These are phyloP conservation scores for Ophiostoma ulmi DNA, from an alignment of 2,329 filamentous ascomycete genomes.

Conservation along the genomic window DNA sequence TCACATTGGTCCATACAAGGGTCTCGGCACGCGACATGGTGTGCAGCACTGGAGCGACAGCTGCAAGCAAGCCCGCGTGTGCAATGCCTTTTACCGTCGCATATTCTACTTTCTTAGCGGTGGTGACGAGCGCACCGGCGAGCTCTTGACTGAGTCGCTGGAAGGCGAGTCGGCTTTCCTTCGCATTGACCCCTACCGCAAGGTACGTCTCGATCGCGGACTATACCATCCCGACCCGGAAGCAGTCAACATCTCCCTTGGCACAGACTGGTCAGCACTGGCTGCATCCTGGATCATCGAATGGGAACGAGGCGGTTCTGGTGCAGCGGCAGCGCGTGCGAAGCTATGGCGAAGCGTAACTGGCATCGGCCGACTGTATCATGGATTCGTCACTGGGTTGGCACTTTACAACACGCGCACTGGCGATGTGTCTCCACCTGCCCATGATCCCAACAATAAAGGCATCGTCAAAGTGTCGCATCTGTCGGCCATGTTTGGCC, in stretches of 20 bases:
- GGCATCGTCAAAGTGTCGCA: conserved; percentile 1
- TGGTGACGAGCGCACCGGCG: conserved; percentile 2
- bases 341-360: background rate
- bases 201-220: background rate
- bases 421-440: background rate
- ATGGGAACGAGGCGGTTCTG: background rate
- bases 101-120: conserved; percentile 4
- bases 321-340: background rate
- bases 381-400: background rate
- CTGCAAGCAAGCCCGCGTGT: conserved; percentile 8
- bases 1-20: conserved; percentile 2
- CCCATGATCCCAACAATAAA: background rate
- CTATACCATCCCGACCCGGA: background rate
- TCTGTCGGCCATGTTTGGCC: conserved; percentile 8
- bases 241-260: conserved; percentile 5
- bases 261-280: conserved; percentile 5
- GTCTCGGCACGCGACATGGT: conserved; percentile 2
- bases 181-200: background rate
- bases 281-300: conserved; percentile 8
- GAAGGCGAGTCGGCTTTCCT: conserved; percentile 1
- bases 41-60: conserved; percentile 15
- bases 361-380: background rate
- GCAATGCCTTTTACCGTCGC: conserved; percentile 9
- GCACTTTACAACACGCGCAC: conserved; percentile 1
- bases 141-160: background rate